These are phyloP conservation scores for Coemansia asiatica DNA, from an alignment of 192 early-diverging fungal species.

Conservation along the genomic window DNA sequence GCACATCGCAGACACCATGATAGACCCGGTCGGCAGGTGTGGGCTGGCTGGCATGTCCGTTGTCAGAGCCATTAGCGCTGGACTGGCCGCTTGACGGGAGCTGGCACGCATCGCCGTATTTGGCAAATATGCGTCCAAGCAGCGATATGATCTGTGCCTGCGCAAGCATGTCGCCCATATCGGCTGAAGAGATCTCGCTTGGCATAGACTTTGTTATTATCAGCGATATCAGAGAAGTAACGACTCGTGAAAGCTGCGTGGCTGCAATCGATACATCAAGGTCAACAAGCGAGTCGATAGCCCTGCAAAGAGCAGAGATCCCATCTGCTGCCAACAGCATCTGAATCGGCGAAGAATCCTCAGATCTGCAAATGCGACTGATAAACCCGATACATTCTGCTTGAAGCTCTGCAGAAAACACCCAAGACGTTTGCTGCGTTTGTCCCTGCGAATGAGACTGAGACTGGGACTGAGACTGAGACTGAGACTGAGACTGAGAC, in stretches of 20 bases:
- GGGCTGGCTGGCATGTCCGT: slow-evolving; percentile 18
- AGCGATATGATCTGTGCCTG: slow-evolving; percentile 28
- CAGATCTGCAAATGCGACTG: slow-evolving; percentile 35
- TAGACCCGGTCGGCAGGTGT: slow-evolving; percentile 40
- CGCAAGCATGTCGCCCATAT: slow-evolving; percentile 39
- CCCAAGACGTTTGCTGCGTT: not conserved
- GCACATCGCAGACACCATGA: slow-evolving; percentile 47
- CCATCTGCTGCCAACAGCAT: slow-evolving; percentile 53
- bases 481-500: not conserved
- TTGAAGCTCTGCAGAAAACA: slow-evolving; percentile 20
- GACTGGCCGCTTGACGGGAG: slow-evolving; percentile 24
- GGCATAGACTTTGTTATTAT: slow-evolving; percentile 41
- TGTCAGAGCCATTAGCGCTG: slow-evolving; percentile 34
- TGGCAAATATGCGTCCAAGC: slow-evolving; percentile 28
- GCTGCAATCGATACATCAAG: slow-evolving; percentile 33
- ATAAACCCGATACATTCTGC: slow-evolving; percentile 42
- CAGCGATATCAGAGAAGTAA: slow-evolving; percentile 39
- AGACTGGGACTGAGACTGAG: not conserved
- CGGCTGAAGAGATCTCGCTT: slow-evolving; percentile 27
- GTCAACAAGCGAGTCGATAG: slow-evolving; percentile 23
- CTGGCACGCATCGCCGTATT: slow-evolving; percentile 52
- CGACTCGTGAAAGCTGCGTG: slow-evolving; percentile 38
- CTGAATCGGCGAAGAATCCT: slow-evolving; percentile 40
- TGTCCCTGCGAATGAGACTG: slow-evolving; percentile 5
- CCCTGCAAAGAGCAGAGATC: slow-evolving; percentile 38